A percentile compares a stretch with the other conserved stretches of the same genome.
Conservation (phyloP, 179 eudicot genomes). For the Amaranthus tricolor region DNA sequence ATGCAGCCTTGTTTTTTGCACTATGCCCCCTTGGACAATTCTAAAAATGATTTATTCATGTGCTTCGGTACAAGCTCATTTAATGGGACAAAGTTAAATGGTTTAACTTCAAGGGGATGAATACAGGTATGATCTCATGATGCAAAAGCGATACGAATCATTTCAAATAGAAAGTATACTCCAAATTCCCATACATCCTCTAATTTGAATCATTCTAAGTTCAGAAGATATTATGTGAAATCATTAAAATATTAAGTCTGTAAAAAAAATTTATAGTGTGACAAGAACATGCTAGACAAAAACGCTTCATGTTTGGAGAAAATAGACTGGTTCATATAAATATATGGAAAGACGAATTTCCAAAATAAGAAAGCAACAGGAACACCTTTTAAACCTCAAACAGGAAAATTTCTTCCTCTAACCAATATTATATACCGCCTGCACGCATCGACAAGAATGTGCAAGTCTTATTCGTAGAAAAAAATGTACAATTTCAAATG, state of each 20-base stretch:
- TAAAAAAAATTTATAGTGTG: not conserved
- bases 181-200: not conserved
- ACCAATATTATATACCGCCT: not conserved
- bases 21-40: too few species aligned
- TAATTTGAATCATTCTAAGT: not conserved
- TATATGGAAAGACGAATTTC: not conserved
- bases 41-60: not conserved
- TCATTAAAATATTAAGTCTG: not conserved
- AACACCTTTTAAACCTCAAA: not conserved
- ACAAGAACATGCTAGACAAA: not conserved
- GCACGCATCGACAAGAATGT: constrained; percentile 2
- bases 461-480: not conserved
- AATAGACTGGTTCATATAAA: not conserved
- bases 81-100: not conserved
- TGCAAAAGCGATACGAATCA: not conserved
- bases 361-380: not conserved
- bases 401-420: not conserved
- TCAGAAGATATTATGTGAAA: not conserved
- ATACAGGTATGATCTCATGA: not conserved
- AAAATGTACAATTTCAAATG: not conserved
- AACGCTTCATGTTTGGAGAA: not conserved
- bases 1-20: too few species aligned
- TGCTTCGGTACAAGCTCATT: not conserved
- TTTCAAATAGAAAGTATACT: not conserved
- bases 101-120: not conserved